A percentile compares a stretch with the other conserved stretches of the same genome.
Conservation (phyloP, 2,329 filamentous ascomycete species). For the Hypoxylon sp. region DNA sequence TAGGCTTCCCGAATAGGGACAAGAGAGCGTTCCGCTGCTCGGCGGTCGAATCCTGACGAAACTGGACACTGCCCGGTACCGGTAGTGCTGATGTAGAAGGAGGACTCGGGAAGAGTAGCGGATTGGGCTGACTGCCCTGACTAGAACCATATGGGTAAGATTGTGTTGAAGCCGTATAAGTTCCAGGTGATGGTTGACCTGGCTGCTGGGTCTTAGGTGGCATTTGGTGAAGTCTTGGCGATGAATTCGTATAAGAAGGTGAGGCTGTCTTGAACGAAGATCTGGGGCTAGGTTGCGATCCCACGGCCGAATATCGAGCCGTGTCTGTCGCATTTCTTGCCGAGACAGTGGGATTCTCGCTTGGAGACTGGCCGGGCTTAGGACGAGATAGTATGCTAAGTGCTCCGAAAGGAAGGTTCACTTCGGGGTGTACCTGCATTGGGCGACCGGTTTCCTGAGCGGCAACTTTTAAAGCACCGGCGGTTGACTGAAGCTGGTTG, state of each 20-base stretch:
- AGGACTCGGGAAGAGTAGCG: slow-evolving; percentile 47
- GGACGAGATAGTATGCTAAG: slow-evolving; percentile 57
- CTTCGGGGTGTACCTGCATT: slow-evolving; percentile 54
- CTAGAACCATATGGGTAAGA: slow-evolving; percentile 46
- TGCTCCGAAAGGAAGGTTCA: slow-evolving; percentile 57
- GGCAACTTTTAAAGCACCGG: slow-evolving; percentile 48
- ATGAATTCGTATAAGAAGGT: slow-evolving; percentile 38
- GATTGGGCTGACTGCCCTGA: slow-evolving; percentile 44
- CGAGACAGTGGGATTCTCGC: slow-evolving; percentile 38
- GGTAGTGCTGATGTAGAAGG: slow-evolving; percentile 50
- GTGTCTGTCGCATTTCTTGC: slow-evolving; percentile 36
- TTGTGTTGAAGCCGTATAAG: slow-evolving; percentile 32
- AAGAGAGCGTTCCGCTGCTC: slow-evolving; percentile 65
- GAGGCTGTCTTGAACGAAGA: slow-evolving; percentile 32
- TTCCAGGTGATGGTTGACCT: slow-evolving; percentile 38
- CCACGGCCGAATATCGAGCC: slow-evolving; percentile 32
- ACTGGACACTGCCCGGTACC: slow-evolving; percentile 49
- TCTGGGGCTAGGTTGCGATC: slow-evolving; percentile 42
- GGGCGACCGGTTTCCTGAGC: slow-evolving; percentile 52
- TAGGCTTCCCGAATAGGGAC: slow-evolving; percentile 72
- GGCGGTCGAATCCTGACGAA: slow-evolving; percentile 54
- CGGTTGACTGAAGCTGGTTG: slow-evolving; percentile 42
- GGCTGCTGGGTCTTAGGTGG: slow-evolving; percentile 40
- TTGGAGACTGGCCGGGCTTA: slow-evolving; percentile 43
- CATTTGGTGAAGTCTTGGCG: slow-evolving; percentile 42